Evolutionary conservation across 352 stramenopile species (phyloP).

Genomic region (Phytophthora rubi): DNA sequence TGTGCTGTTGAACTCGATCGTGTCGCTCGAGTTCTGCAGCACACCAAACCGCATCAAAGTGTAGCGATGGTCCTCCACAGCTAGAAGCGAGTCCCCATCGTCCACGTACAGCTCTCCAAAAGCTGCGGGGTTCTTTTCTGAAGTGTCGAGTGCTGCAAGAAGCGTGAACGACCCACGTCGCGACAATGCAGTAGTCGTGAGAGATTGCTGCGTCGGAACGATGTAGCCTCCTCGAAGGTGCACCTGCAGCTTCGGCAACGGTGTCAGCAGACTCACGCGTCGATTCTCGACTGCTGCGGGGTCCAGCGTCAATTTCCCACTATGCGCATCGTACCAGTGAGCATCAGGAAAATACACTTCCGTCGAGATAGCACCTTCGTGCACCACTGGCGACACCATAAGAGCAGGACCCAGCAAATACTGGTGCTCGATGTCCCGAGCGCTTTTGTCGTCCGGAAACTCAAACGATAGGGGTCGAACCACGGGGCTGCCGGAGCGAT

Average conservation of each 20-base stretch:
- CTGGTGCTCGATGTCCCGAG: conserved; percentile 59
- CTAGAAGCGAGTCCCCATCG: conserved; percentile 71
- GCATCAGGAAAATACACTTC: conserved; percentile 72
- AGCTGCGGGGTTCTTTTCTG: conserved; percentile 28
- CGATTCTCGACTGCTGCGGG: conserved; percentile 9
- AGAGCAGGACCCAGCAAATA: conserved; percentile 76
- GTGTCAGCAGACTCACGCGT: conserved; percentile 55
- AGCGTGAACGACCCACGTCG: conserved; percentile 61
- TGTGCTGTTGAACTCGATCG: conserved; percentile 50
- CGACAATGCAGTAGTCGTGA: conserved; percentile 63
- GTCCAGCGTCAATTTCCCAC: conserved; percentile 43
- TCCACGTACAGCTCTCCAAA: conserved; percentile 79
- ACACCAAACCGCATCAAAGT: conserved; percentile 57
- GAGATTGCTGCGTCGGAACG: conserved; percentile 63
- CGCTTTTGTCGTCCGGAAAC: conserved; percentile 58
- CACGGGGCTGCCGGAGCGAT: conserved; percentile 51
- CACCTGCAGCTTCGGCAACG: conserved; percentile 62
- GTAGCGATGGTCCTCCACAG: conserved; percentile 63
- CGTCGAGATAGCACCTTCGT: conserved; percentile 61
- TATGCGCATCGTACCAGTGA: conserved; percentile 76
- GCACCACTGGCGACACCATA: conserved; percentile 82
- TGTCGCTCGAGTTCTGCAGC: conserved; percentile 42
- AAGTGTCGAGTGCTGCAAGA: conserved; percentile 52
- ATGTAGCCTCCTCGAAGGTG: conserved; percentile 73
- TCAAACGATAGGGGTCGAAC: conserved; percentile 68